phyloP scores from a whole-genome alignment of 2,329 filamentous ascomycete species.

The Stagonosporopsis chrysanthemi region DNA sequence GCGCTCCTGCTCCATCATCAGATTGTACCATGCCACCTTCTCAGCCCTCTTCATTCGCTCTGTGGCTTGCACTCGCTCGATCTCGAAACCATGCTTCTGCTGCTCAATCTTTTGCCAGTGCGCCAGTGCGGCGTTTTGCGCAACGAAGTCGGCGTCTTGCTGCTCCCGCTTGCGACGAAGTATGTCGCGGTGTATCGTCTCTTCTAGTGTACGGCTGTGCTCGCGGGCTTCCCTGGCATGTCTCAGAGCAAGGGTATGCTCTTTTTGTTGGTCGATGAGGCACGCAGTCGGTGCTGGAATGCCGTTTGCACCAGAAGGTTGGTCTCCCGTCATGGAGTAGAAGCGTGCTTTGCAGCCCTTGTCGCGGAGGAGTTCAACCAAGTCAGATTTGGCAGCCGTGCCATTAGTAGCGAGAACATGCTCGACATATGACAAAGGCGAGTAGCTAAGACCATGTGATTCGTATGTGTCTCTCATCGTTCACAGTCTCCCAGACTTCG shows the following conservation, averaged over 20 bases:
- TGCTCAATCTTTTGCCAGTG: slow-evolving; percentile 37
- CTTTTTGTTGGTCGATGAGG: slow-evolving; percentile 43
- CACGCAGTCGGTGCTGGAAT: slow-evolving; percentile 37
- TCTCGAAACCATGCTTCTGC: slow-evolving; percentile 42
- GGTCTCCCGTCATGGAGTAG: slow-evolving; percentile 48
- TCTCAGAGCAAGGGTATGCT: slow-evolving; percentile 38
- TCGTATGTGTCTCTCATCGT: slow-evolving; percentile 62
- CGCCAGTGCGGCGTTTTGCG: slow-evolving; percentile 27
- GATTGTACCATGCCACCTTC: slow-evolving; percentile 40
- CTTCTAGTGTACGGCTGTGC: slow-evolving; percentile 38
- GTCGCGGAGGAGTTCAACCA: slow-evolving; percentile 43
- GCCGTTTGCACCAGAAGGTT: slow-evolving; percentile 47
- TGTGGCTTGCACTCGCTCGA: slow-evolving; percentile 40
- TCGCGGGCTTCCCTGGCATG: slow-evolving; percentile 40
- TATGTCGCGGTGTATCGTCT: slow-evolving; percentile 37
- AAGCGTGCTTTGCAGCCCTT: slow-evolving; percentile 44
- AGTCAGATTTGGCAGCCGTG: slow-evolving; percentile 23
- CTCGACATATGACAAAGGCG: slow-evolving; percentile 68
- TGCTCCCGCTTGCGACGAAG: slow-evolving; percentile 40
- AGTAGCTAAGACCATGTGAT: slow-evolving; percentile 65
- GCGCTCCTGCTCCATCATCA: slow-evolving; percentile 41
- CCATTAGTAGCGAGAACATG: slow-evolving; percentile 34
- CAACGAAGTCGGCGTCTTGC: slow-evolving; percentile 35
- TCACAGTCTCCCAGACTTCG: slow-evolving; percentile 70
- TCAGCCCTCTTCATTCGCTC: slow-evolving; percentile 44